phyloP scores from a whole-genome alignment of 106 monocot genomes.

The Hemerocallis citrina region DNA sequence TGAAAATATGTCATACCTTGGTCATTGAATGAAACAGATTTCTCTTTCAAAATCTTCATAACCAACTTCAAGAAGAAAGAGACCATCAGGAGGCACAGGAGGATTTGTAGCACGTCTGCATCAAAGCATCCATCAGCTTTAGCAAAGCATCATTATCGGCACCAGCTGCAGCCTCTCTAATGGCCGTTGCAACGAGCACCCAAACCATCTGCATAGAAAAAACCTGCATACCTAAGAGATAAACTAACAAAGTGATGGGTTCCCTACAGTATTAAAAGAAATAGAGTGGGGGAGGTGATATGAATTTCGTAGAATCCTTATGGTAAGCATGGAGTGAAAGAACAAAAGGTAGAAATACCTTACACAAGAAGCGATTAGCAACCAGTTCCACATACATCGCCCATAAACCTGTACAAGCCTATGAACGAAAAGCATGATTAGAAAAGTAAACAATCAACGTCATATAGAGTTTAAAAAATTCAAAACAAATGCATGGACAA shows the following conservation, averaged over 20 bases:
- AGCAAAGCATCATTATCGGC: slow-evolving; percentile 52
- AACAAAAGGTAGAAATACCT: slow-evolving; percentile 28
- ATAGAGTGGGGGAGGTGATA: not conserved
- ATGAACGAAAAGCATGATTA: slow-evolving; percentile 1
- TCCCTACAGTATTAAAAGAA: not conserved
- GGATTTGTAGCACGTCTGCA: slow-evolving; percentile 91
- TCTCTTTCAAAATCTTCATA: slow-evolving; percentile 55
- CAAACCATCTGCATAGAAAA: slow-evolving; percentile 80
- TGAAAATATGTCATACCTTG: not conserved
- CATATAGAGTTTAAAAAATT: too few relatives aligned
- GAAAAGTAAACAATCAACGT: not conserved
- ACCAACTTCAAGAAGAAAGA: slow-evolving; percentile 82
- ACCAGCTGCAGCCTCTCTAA: slow-evolving; percentile 97
- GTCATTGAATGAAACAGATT: slow-evolving; percentile 38
- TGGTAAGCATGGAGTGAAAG: too few relatives aligned
- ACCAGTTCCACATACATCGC: slow-evolving; percentile 96
- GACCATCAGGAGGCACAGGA: slow-evolving; percentile 92
- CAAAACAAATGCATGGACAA: too few relatives aligned
- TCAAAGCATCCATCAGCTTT: slow-evolving; percentile 73
- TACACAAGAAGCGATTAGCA: slow-evolving; percentile 87
- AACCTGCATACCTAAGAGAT: not conserved
- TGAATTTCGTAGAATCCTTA: not conserved
- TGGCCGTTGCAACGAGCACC: slow-evolving; percentile 82
- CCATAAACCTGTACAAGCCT: slow-evolving; percentile 20
- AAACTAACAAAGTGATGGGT: not conserved